A percentile compares a stretch with the other conserved stretches of the same genome.
Conservation (phyloP, 1,139 yeast genomes). For the Entelexis sorbosivorans region DNA sequence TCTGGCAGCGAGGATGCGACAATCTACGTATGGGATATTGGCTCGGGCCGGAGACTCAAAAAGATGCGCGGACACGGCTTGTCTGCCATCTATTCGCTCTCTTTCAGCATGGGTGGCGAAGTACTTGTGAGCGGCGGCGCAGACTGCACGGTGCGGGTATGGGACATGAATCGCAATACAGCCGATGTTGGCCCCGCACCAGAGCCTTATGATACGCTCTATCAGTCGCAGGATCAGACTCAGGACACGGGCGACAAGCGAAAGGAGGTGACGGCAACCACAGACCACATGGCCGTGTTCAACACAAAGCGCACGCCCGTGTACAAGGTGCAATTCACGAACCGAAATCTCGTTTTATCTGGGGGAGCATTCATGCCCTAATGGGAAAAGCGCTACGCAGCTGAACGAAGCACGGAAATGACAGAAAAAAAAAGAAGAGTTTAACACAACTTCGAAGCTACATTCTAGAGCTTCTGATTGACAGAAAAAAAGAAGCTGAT, state of each 20-base stretch:
- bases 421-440: not conserved
- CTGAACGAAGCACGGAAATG: not conserved
- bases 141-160: conserved; percentile 83
- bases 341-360: conserved; percentile 81
- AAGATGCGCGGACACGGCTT: conserved; percentile 80
- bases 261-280: conserved; percentile 66
- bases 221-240: conserved; percentile 1
- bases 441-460: too few species aligned
- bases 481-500: too few species aligned
- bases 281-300: conserved; percentile 87
- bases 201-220: conserved; percentile 18
- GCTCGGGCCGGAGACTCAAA: conserved; percentile 77
- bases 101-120: conserved; percentile 79
- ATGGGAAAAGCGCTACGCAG: not conserved
- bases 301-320: conserved; percentile 92
- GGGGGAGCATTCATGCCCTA: conserved; percentile 61
- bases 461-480: too few species aligned
- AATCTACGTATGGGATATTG: conserved; percentile 88
- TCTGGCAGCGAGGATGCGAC: conserved; percentile 90
- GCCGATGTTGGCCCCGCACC: conserved; percentile 36
- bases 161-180: conserved; percentile 88
- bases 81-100: conserved; percentile 71
- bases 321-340: conserved; percentile 81
- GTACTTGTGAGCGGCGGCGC: conserved; percentile 88
- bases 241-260: conserved; percentile 32